phyloP scores from a whole-genome alignment of 306 rosid species.

The Cyclanthera cordifolia region DNA sequence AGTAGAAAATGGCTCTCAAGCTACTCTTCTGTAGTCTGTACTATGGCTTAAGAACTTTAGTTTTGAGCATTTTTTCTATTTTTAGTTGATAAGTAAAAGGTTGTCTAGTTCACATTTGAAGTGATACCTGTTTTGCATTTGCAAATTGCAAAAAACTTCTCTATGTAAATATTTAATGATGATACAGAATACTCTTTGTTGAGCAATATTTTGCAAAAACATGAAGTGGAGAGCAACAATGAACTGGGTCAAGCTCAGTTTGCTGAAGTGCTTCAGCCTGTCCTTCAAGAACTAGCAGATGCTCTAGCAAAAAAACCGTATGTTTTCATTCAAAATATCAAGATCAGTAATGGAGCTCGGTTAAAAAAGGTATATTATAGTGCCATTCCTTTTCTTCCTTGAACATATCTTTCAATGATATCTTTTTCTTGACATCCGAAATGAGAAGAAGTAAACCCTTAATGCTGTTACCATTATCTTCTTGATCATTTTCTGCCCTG shows the following conservation, averaged over 20 bases:
- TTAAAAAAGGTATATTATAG: constrained; percentile 50
- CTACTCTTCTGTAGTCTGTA: neutral
- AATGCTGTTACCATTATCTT: neutral
- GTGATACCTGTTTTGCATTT: neutral
- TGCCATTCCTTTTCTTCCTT: constrained; percentile 1
- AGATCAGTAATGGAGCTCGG: constrained; percentile 54
- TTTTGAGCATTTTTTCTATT: neutral
- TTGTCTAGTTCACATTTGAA: neutral
- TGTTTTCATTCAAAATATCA: constrained; percentile 43
- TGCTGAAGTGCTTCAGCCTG: constrained; percentile 75
- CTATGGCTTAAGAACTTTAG: neutral
- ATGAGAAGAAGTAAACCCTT: neutral
- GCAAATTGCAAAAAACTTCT: neutral
- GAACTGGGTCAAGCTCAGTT: constrained; percentile 93
- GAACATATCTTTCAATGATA: neutral
- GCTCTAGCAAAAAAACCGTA: constrained; percentile 48
- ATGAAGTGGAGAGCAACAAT: constrained; percentile 54
- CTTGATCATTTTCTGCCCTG: neutral
- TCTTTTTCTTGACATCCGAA: neutral
- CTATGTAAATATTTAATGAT: constrained; percentile 10
- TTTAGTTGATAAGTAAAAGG: constrained; percentile 1
- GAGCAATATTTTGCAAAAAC: constrained; percentile 54
- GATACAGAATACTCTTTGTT: constrained; percentile 64
- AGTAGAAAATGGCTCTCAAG: neutral
- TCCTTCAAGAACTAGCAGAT: constrained; percentile 71